Evolutionary conservation across 345 rosid genomes (phyloP).

Genomic region (Salix suchowensis): DNA sequence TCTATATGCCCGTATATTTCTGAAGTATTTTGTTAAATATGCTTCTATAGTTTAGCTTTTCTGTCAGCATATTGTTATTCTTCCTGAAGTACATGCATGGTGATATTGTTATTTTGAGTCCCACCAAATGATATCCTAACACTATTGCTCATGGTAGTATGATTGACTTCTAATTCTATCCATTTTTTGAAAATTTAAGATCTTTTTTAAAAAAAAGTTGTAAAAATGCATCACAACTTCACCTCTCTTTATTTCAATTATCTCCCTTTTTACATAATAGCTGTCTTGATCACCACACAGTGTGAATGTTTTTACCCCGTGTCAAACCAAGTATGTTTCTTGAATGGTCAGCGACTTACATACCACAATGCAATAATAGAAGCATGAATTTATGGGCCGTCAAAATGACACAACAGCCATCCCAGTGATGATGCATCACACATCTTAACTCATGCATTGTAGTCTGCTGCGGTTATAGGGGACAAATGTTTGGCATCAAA

Average conservation of each 20-base stretch:
- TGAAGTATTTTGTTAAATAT: not conserved
- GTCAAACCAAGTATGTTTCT: constrained; percentile 24
- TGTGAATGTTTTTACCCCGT: constrained; percentile 12
- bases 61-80: not conserved
- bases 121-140: not conserved
- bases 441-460: constrained; percentile 43
- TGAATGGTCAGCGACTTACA: constrained; percentile 34
- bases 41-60: constrained; percentile 7
- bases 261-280: constrained; percentile 31
- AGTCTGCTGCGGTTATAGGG: constrained; percentile 42
- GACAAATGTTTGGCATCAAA: constrained; percentile 20
- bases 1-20: not conserved
- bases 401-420: constrained; percentile 19
- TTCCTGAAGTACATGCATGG: constrained; percentile 1
- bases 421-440: constrained; percentile 14
- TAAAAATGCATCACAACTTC: constrained; percentile 7
- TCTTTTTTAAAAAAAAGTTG: not conserved
- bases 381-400: constrained; percentile 27
- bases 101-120: constrained; percentile 4
- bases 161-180: not conserved
- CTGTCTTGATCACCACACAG: constrained; percentile 21
- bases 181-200: not conserved
- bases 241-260: constrained; percentile 28
- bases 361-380: constrained; percentile 34
- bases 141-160: not conserved